Evolutionary conservation across 495 filamentous ascomycete species (phyloP).

Genomic region (Daldinia caldariorum): DNA sequence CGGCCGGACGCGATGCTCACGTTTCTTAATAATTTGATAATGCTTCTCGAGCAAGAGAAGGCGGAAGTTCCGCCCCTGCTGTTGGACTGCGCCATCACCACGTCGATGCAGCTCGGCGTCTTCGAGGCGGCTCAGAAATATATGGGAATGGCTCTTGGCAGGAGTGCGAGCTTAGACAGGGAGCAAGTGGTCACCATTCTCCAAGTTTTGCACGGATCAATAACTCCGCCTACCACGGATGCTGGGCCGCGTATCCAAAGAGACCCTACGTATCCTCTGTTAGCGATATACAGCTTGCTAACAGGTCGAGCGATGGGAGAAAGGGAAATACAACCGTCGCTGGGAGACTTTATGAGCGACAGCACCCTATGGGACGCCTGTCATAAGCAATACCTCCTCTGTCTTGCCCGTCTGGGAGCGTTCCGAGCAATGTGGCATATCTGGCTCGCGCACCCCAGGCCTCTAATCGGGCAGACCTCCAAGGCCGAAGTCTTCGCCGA

Average conservation of each 20-base stretch:
- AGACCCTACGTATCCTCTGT: slow-evolving; percentile 10
- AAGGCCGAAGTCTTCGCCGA: slow-evolving; percentile 8
- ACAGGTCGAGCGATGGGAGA: slow-evolving; percentile 13
- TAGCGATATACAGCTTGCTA: slow-evolving; percentile 28
- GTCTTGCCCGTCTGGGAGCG: slow-evolving; percentile 43
- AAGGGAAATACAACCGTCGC: background rate
- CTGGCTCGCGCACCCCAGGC: slow-evolving; percentile 13
- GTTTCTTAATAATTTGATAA: slow-evolving; percentile 42
- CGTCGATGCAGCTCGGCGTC: slow-evolving; percentile 20
- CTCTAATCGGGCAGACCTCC: background rate
- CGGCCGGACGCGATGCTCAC: slow-evolving; percentile 24
- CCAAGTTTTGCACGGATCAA: background rate
- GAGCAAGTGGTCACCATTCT: background rate
- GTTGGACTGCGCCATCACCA: slow-evolving; percentile 9
- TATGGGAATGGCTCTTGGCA: slow-evolving; percentile 16
- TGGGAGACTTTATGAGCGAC: slow-evolving; percentile 8
- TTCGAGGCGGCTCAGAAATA: slow-evolving; percentile 30
- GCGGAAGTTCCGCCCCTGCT: slow-evolving; percentile 10
- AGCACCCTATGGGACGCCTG: background rate
- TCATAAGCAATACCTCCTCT: slow-evolving; percentile 27
- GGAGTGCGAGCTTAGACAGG: background rate
- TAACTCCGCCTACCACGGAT: background rate
- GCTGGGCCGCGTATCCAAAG: background rate
- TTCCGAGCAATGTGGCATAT: slow-evolving; percentile 44
- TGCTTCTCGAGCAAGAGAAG: slow-evolving; percentile 25